Evolutionary conservation across 176 grass and related monocot genomes (phyloP), one percentile per base, ranked within the genome.

Genomic region (Calamus simplicifolius): DNA sequence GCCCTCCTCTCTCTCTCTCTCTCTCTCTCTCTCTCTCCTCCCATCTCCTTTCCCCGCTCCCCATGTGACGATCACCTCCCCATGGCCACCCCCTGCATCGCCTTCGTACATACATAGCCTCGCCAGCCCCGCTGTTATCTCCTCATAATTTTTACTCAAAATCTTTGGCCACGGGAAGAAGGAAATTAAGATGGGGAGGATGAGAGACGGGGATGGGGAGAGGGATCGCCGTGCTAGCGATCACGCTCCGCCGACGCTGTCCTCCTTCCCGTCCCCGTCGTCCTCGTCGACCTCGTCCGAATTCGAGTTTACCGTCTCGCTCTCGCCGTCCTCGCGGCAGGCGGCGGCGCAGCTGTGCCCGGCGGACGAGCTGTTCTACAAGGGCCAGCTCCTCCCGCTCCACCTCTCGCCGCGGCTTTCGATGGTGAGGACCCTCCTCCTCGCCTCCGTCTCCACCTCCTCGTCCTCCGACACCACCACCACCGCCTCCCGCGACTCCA

Each of bases 301-400:
- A 65, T 98, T 98, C 73, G 93, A 98, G 84, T 98, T 98, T 87
- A 92, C 93, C 19, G 93, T 85, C 3, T 80, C 81, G 25, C 63
- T 85, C 50, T 92, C 93, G 25, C 93, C 93, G 49, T 71, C 87
- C 50, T 88, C 92, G 71, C 87, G 82, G 71, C 52, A 69, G 52
- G 72, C 82, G n/a, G 29, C 80, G 64, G 30, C 63, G 19, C 89
- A 95, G 76, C 82, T 95, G 0, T 98, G 87, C 74, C 93, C 93
- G 0, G 93, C 93, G 8, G 93, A 92, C 79, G 93, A 98, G 66
- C 87, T 98, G 7, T 98, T 98, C 76, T 98, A 98, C 73, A 92
- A 92, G 69, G 93, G 93, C 3, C 93, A 98, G 69, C 93, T 92
- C 21, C 87, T 98, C 52, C 93, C 93, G 30, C 84, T 98, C 78